Evolutionary conservation across 306 rosid genomes (phyloP).

Genomic region (Prunus salicina): DNA sequence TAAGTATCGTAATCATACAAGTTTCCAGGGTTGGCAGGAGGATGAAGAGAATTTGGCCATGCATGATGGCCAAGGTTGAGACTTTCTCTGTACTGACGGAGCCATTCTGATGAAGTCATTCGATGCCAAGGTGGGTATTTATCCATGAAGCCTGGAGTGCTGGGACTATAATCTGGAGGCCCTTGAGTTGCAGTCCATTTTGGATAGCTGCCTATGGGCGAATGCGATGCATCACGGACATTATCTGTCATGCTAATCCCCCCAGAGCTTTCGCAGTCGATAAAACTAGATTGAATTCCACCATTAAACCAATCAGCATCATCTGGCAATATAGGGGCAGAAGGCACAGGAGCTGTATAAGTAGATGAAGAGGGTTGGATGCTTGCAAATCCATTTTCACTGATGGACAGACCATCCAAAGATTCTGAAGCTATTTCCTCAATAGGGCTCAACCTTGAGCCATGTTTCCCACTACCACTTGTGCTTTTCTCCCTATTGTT

Average conservation of each 20-base stretch:
- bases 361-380: constrained; percentile 36
- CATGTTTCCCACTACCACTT: constrained; percentile 34
- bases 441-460: constrained; percentile 56
- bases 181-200: constrained; percentile 50
- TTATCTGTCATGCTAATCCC: constrained; percentile 17
- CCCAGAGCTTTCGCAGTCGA: constrained; percentile 22
- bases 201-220: constrained; percentile 34
- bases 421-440: constrained; percentile 55
- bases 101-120: constrained; percentile 97
- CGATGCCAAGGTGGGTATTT: constrained; percentile 48
- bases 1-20: constrained; percentile 30
- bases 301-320: constrained; percentile 62
- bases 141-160: constrained; percentile 33
- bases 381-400: constrained; percentile 36
- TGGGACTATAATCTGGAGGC: constrained; percentile 42
- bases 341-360: constrained; percentile 71
- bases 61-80: constrained; percentile 37
- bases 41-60: constrained; percentile 36
- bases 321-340: constrained; percentile 87
- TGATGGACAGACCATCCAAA: constrained; percentile 42
- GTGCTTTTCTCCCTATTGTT: constrained; percentile 39
- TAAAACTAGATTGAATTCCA: constrained; percentile 30
- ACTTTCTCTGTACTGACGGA: constrained; percentile 77
- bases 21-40: constrained; percentile 43
- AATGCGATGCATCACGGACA: constrained; percentile 26